Conservation (phyloP, 768 basidiomycete species). For the Amanita polypyramis region DNA sequence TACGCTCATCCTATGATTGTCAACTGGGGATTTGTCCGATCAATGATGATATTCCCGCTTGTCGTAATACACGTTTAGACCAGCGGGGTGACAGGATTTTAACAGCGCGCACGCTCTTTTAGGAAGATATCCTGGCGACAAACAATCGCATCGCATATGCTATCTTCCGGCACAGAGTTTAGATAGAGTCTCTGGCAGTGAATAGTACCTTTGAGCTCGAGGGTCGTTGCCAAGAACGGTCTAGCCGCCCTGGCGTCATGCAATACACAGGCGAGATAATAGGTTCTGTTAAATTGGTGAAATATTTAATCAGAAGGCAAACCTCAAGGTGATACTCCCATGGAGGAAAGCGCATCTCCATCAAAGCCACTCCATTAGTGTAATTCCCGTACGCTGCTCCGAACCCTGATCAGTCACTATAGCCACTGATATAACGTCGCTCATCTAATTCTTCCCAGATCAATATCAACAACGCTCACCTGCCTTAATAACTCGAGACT, state of each 20-base stretch:
- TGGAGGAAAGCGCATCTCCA: slow-evolving; percentile 32
- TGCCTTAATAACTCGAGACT: slow-evolving; percentile 22
- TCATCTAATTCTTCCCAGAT: slow-evolving; percentile 30
- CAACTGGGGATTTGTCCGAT: slow-evolving; percentile 40
- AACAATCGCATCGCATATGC: slow-evolving; percentile 39
- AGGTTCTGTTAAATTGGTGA: slow-evolving; percentile 22
- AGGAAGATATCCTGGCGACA: slow-evolving; percentile 38
- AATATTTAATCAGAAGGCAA: neutral
- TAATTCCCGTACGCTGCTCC: neutral
- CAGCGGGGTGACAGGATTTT: neutral
- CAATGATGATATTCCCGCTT: slow-evolving; percentile 39
- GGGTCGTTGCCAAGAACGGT: slow-evolving; percentile 37
- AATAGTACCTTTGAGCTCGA: slow-evolving; percentile 49
- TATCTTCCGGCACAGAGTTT: slow-evolving; percentile 33
- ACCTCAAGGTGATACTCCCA: slow-evolving; percentile 32
- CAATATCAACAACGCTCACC: neutral
- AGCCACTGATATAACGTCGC: slow-evolving; percentile 36
- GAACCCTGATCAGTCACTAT: slow-evolving; percentile 22
- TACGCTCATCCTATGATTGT: slow-evolving; percentile 32
- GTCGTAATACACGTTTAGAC: neutral
- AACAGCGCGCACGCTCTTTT: slow-evolving; percentile 23
- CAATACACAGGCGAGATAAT: slow-evolving; percentile 39
- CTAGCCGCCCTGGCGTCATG: slow-evolving; percentile 45
- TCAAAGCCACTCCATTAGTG: slow-evolving; percentile 30
- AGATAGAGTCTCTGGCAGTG: slow-evolving; percentile 37